phyloP scores from a whole-genome alignment of 23 red algal genomes.

The Gracilaria caudata region DNA sequence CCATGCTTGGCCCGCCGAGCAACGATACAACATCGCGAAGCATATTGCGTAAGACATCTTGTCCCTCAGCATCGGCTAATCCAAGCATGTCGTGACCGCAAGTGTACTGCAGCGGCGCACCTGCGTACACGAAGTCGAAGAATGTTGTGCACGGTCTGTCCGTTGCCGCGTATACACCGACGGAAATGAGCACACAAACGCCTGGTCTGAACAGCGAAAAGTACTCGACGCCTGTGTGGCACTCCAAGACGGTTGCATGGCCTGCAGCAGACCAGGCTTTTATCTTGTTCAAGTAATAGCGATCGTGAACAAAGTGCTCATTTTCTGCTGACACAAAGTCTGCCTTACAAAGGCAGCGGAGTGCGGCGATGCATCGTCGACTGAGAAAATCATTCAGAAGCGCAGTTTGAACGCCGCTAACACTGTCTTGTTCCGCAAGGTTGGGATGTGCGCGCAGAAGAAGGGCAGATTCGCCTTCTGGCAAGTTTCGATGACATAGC shows the following conservation, averaged over 20 bases:
- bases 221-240: constrained; percentile 23
- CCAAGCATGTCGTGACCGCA: constrained; percentile 11
- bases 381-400: background rate
- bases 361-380: constrained; percentile 5
- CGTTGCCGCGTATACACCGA: constrained; percentile 15
- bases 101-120: background rate
- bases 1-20: constrained; percentile 10
- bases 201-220: background rate
- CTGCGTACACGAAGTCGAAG: background rate
- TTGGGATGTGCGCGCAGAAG: constrained; percentile 16
- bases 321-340: constrained; percentile 15
- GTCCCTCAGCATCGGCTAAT: background rate
- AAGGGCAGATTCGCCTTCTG: background rate
- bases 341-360: background rate
- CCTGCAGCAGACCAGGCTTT: constrained; percentile 4
- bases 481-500: background rate
- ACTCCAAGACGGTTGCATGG: background rate
- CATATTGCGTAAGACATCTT: background rate
- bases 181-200: background rate
- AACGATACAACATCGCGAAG: constrained; percentile 5
- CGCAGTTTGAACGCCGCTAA: background rate
- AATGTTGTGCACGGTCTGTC: constrained; percentile 15
- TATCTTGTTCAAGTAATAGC: constrained; percentile 8
- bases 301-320: background rate
- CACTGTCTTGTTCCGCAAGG: background rate